Percentiles rank a stretch among this genome's conserved stretches.
Evolutionary conservation across 352 stramenopile genomes (phyloP).

Genomic region (Phytophthora palmivora): DNA sequence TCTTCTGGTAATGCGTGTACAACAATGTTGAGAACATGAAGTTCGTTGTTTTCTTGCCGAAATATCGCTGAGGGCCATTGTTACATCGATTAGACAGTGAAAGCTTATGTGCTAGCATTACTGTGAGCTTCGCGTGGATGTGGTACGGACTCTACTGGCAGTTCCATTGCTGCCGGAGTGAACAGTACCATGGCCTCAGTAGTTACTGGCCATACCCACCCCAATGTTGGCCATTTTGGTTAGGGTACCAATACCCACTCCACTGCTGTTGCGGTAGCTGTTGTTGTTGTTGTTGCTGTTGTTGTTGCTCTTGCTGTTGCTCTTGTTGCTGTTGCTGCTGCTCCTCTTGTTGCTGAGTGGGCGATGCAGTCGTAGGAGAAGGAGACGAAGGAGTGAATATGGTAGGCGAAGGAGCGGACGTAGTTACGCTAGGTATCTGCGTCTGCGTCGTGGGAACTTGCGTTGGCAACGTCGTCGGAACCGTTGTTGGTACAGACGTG

Average conservation of each 20-base stretch:
- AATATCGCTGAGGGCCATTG: too few relatives aligned
- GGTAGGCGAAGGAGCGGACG: too few relatives aligned
- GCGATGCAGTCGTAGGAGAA: background rate
- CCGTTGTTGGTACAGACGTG: background rate
- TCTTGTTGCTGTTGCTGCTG: background rate
- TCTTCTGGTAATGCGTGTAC: too few relatives aligned
- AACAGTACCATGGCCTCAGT: background rate
- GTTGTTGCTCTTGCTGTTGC: background rate
- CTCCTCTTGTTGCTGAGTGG: background rate
- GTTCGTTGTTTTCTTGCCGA: too few relatives aligned
- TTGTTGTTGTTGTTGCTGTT: background rate
- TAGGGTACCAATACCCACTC: background rate
- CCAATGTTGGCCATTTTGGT: constrained; percentile 1
- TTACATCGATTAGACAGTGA: too few relatives aligned
- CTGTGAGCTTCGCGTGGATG: too few relatives aligned
- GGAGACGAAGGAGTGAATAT: background rate
- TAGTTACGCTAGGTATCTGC: background rate
- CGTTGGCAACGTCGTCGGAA: background rate
- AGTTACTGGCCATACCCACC: background rate
- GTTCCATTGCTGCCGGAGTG: constrained; percentile 1
- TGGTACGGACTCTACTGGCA: background rate
- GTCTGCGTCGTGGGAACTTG: constrained; percentile 1
- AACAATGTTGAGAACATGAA: too few relatives aligned
- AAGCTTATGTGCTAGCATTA: too few relatives aligned
- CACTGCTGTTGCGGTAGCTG: background rate